Base-by-base conservation (phyloP, 805 yeast species). In the Candida chilensis region DNA sequence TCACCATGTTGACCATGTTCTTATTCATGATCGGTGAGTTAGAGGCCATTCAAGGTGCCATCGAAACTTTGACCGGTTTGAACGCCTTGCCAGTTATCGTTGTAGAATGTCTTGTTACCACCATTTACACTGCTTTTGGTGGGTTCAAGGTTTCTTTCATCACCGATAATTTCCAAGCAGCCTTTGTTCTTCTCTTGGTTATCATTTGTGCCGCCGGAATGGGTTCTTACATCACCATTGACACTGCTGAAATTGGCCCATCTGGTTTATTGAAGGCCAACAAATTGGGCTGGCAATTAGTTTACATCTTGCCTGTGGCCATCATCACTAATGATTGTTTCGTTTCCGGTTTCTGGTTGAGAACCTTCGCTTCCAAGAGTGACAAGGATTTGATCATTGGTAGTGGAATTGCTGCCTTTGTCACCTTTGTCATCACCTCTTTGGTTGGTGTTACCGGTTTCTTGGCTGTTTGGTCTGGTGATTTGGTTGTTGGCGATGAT, bases 261-360 rank as follows among this genome's bases (percentile, higher is more conserved):
- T 65, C 78, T 6, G 78, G 80, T 3, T 54, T 87, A 39, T 56
- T 83, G 35, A 68, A 74, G 22, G 71, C 77, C 2, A 79, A 75
- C 46, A 71, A 71, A 40, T 62, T 87, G 24, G 95, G 95, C 12
- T 87, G 95, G 94, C 92, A 86, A 64, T 67, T 88, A 39, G 51
- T 88, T 20, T 88, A 86, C 50, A 87, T 88, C 38, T 62, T 88
- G 39, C 71, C 79, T 5, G 79, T 88, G 19, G 96, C 96, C 17
- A 82, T 88, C 47, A 70, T 86, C 33, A 83, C 96, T 20, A 88
- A 88, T 46, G 95, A 86, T 49, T 74, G 88, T 49, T 88, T 88
- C 55, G 60, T 88, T 67, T 72, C 94, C 19, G 95, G 95, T 0
- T 87, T 88, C 52, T 88, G 97, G 97, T 60, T 88, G 37, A 67